Evolutionary conservation across 352 stramenopile species (phyloP), one percentile per base, ranked within the genome.

Genomic region (Globisporangium nunn): DNA sequence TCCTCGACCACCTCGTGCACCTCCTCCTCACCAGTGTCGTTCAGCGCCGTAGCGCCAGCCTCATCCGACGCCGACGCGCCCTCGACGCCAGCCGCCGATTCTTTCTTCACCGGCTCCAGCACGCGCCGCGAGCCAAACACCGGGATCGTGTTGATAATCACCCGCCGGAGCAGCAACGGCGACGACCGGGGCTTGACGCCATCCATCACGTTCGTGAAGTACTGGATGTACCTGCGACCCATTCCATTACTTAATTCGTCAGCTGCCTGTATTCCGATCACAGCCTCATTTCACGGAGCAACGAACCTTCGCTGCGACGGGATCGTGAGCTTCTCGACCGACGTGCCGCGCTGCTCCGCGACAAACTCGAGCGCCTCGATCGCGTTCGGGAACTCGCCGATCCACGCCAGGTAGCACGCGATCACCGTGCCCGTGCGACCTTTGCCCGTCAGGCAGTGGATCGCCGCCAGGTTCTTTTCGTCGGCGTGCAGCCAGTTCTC

Each of bases 171-270:
- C 50, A 98, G 60, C 43, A 99, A 63, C 12, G 96, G 94, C n/a
- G 95, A 96, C 45, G 94, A 96, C 6, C 74, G 81, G 4, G 96
- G 96, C 64, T 97, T 90, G 11, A 98, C 87, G 18, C 95, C 95
- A 49, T 99, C 95, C 74, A 99, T 88, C 52, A 99, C 95, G 58
- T 98, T 98, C 54, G 92, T 93, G 70, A 99, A 99, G 69, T 99
- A 99, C 52, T 96, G 87, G 18, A 97, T 92, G 71, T 99, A 99
- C 64, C 81, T 88, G 50, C 30, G n/a, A 4, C 64, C n/a, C 54
- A 46, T 6, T 62, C 23, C 23, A 39, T 17, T 45, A n/a, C 54
- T 30, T 0, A 55, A 4, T 28, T 23, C 23, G 23, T 23, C 23
- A 23, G 23, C 23, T 23, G 23, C 23, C 23, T 23, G 23, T 23